A percentile compares a stretch with the other conserved stretches of the same genome.
Conservation (phyloP, 2,329 filamentous ascomycete genomes). For the Onygenales sp. region DNA sequence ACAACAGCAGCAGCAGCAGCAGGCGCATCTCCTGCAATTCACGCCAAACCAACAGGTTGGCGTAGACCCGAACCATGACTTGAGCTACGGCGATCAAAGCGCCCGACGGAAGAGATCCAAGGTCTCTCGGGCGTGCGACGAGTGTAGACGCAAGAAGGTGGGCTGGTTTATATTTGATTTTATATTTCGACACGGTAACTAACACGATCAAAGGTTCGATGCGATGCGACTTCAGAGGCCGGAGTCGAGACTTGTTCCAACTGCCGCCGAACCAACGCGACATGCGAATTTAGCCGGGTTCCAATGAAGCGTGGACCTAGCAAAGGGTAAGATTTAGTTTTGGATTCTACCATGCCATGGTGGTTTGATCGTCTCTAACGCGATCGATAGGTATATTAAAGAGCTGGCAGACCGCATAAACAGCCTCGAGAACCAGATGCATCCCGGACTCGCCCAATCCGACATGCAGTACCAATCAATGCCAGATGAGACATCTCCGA, state of each 20-base stretch:
- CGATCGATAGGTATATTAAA: slow-evolving; percentile 64
- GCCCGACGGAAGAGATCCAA: slow-evolving; percentile 71
- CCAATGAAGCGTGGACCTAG: slow-evolving; percentile 83
- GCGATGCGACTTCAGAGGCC: slow-evolving; percentile 67
- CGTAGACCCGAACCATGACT: slow-evolving; percentile 36
- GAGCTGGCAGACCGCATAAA: slow-evolving; percentile 79
- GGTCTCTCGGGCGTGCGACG: slow-evolving; percentile 80
- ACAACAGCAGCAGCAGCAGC: slow-evolving; percentile 10
- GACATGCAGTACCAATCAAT: slow-evolving; percentile 36
- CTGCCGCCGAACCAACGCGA: slow-evolving; percentile 65
- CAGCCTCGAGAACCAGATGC: slow-evolving; percentile 68
- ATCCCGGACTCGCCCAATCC: slow-evolving; percentile 20
- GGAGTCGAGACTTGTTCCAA: slow-evolving; percentile 69
- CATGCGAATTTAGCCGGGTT: slow-evolving; percentile 75
- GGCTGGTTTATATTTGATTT: slow-evolving; percentile 10
- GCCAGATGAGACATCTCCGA: slow-evolving; percentile 30
- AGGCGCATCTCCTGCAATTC: slow-evolving; percentile 34
- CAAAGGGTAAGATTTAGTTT: slow-evolving; percentile 54
- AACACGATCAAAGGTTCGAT: slow-evolving; percentile 53
- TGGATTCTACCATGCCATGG: too few species aligned
- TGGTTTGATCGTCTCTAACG: too few species aligned
- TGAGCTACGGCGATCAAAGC: slow-evolving; percentile 50
- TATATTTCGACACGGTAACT: slow-evolving; percentile 15
- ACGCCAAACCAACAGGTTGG: slow-evolving; percentile 35
- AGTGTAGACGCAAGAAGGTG: slow-evolving; percentile 76